Conservation (phyloP, 1,284 basidiomycete species). For the Caloboletus firmus region DNA sequence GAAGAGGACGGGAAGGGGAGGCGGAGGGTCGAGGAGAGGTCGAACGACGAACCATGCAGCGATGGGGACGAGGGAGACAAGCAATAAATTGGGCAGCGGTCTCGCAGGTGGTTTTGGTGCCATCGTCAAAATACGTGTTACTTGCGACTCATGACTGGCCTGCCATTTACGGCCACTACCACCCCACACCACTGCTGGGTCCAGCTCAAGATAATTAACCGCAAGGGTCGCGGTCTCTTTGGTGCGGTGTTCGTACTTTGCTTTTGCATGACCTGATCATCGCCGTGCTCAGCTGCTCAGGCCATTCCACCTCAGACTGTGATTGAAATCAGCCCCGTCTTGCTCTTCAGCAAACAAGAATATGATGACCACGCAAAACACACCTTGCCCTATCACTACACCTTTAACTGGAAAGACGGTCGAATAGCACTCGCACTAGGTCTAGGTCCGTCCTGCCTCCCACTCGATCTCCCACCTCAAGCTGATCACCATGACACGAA, state of each 20-base stretch:
- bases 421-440: constrained; percentile 88
- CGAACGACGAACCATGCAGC: constrained; percentile 68
- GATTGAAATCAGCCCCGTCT: constrained; percentile 85
- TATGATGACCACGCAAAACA: constrained; percentile 68
- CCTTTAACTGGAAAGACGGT: constrained; percentile 80
- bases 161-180: constrained; percentile 20
- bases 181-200: constrained; percentile 5
- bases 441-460: constrained; percentile 57
- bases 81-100: constrained; percentile 52
- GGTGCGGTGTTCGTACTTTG: constrained; percentile 39
- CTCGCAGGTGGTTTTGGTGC: constrained; percentile 40
- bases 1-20: constrained; percentile 66
- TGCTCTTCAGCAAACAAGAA: constrained; percentile 73
- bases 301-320: constrained; percentile 63
- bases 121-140: constrained; percentile 19
- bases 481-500: not conserved
- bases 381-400: constrained; percentile 81
- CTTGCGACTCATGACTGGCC: constrained; percentile 7
- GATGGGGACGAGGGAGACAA: constrained; percentile 60
- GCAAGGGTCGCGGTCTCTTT: constrained; percentile 65
- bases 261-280: not conserved
- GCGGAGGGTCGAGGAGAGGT: constrained; percentile 66
- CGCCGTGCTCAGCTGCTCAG: constrained; percentile 47
- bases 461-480: not conserved
- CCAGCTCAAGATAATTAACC: constrained; percentile 32